Conservation (phyloP, 768 basidiomycete species). For the Leccinum obscurum region DNA sequence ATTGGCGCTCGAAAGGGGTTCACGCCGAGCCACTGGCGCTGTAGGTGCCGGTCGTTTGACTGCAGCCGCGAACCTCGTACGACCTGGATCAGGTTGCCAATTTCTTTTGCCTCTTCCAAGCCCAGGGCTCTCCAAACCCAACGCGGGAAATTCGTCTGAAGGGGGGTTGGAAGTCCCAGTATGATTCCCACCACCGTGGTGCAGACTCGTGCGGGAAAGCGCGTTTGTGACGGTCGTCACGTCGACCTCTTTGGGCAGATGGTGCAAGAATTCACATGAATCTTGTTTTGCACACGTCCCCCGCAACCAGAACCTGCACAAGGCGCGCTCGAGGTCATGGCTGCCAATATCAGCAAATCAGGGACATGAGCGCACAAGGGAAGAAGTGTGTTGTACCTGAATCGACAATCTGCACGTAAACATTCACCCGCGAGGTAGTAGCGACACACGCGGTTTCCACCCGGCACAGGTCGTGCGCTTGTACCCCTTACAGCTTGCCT, state of each 20-base stretch:
- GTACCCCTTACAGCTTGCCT: slow-evolving; percentile 27
- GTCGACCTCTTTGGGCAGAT: slow-evolving; percentile 85
- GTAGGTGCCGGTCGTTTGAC: slow-evolving; percentile 66
- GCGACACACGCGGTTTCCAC: slow-evolving; percentile 79
- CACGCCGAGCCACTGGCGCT: slow-evolving; percentile 22
- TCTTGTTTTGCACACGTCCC: slow-evolving; percentile 98
- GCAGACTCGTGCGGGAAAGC: slow-evolving; percentile 65
- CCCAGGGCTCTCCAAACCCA: slow-evolving; percentile 47
- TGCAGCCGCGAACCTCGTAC: slow-evolving; percentile 88
- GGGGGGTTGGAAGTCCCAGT: slow-evolving; percentile 34
- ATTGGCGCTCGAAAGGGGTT: slow-evolving; percentile 46
- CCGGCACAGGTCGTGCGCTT: slow-evolving; percentile 38
- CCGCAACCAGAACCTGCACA: slow-evolving; percentile 97
- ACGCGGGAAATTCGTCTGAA: slow-evolving; percentile 69
- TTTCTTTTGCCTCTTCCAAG: slow-evolving; percentile 43
- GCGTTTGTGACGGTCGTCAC: slow-evolving; percentile 65
- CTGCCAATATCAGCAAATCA: slow-evolving; percentile 41
- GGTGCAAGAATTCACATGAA: slow-evolving; percentile 94
- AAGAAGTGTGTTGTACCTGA: slow-evolving; percentile 65
- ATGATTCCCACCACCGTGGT: slow-evolving; percentile 40
- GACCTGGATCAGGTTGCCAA: slow-evolving; percentile 71
- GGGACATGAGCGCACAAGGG: slow-evolving; percentile 1
- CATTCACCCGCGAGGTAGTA: slow-evolving; percentile 98
- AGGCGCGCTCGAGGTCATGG: slow-evolving; percentile 90
- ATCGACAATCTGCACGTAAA: slow-evolving; percentile 92